A percentile compares a stretch with the other conserved stretches of the same genome.
These are phyloP conservation scores for Fusarium foetens DNA, from an alignment of 2,329 filamentous ascomycete genomes.

Conservation along the genomic window DNA sequence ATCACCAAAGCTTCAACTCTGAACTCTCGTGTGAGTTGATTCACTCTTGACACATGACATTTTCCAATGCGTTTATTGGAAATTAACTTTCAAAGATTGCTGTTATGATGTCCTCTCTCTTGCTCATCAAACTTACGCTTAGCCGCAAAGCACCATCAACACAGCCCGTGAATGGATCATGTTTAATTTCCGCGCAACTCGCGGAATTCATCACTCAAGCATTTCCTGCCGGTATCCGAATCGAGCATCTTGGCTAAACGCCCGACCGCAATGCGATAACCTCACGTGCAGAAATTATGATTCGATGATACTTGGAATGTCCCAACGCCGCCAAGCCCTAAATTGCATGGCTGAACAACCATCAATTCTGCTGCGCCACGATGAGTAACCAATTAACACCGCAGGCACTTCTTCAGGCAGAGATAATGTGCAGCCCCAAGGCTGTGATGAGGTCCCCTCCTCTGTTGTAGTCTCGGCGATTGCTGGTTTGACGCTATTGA, in stretches of 20 bases:
- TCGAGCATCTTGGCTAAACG: constrained; percentile 13
- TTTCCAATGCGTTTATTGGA: background rate
- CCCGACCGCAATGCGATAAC: constrained; percentile 10
- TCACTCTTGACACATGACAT: background rate
- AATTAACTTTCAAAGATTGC: background rate
- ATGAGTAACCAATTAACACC: background rate
- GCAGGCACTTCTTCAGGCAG: background rate
- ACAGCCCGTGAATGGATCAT: constrained; percentile 10
- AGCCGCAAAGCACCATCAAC: constrained; percentile 1
- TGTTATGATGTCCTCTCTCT: background rate
- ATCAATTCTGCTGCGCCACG: constrained; percentile 20
- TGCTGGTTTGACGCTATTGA: constrained; percentile 5
- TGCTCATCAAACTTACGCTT: background rate
- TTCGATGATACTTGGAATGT: constrained; percentile 9
- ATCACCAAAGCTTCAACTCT: background rate
- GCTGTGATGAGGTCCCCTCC: background rate
- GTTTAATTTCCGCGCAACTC: constrained; percentile 7
- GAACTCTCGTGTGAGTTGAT: background rate
- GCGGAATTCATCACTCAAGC: constrained; percentile 1
- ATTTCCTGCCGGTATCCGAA: constrained; percentile 30
- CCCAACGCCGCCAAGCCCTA: constrained; percentile 20
- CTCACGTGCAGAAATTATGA: background rate
- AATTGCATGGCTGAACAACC: constrained; percentile 12
- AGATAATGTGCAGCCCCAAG: constrained; percentile 23
- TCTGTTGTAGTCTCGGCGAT: background rate